Conservation (phyloP, 345 rosid species). For the Salix suchowensis region DNA sequence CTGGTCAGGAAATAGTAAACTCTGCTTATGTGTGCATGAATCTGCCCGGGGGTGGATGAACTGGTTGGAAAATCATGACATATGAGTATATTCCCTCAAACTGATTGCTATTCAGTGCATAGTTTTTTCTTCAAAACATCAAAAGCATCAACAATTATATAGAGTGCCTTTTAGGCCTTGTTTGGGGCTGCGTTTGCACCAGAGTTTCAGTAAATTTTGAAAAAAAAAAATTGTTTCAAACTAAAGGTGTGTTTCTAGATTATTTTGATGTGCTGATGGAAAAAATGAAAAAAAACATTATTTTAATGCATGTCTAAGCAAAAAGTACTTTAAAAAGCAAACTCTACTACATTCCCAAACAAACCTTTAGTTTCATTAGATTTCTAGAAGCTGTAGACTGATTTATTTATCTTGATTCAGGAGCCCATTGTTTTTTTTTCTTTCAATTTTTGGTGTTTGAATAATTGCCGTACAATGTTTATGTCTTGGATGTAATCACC, state of each 20-base stretch:
- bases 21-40: not conserved
- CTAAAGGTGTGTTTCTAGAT: too few relatives aligned
- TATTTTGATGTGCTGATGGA: too few relatives aligned
- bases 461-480: not conserved
- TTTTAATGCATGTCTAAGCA: too few relatives aligned
- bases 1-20: not conserved
- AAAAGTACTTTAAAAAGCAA: too few relatives aligned
- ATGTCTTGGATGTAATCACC: not conserved
- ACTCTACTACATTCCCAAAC: too few relatives aligned
- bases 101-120: not conserved
- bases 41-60: not conserved
- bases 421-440: not conserved
- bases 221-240: too few relatives aligned
- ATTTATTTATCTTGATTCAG: not conserved
- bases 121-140: not conserved
- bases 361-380: not conserved
- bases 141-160: not conserved
- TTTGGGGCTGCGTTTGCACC: too few relatives aligned
- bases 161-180: not conserved
- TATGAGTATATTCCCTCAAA: not conserved
- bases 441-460: not conserved
- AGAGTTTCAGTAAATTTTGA: too few relatives aligned
- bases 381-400: not conserved
- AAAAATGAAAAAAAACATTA: too few relatives aligned
- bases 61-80: not conserved